Evolutionary conservation across 768 basidiomycete species (phyloP).

Genomic region (Leccinellum luteum): DNA sequence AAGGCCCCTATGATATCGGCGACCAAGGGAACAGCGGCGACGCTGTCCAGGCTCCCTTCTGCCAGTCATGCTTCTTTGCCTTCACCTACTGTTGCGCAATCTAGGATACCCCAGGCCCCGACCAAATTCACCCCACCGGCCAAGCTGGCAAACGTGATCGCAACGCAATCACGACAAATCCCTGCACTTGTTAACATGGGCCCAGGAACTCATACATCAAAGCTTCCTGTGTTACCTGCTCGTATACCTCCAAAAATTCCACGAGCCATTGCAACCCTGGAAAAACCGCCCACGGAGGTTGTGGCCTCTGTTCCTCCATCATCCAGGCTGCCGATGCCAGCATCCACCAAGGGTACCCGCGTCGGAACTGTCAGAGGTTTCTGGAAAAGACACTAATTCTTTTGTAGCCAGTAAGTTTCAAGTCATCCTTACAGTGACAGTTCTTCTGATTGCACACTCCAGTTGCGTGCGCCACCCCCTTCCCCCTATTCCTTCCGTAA

Average conservation of each 20-base stretch:
- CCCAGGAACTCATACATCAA: conserved; percentile 15
- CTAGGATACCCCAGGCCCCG: conserved; percentile 23
- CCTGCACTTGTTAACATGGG: neutral
- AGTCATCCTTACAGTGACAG: neutral
- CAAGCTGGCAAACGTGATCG: conserved; percentile 30
- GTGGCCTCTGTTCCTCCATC: neutral
- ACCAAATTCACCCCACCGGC: conserved; percentile 29
- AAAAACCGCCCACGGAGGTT: conserved; percentile 4
- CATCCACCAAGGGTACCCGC: conserved; percentile 20
- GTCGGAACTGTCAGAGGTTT: conserved; percentile 30
- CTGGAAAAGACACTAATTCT: conserved; percentile 27
- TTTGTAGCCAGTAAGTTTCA: conserved; percentile 7
- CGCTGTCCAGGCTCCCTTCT: conserved; percentile 17
- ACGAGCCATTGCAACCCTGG: conserved; percentile 2
- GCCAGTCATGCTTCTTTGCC: conserved; percentile 3
- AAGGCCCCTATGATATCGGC: conserved; percentile 13
- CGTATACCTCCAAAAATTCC: conserved; percentile 11
- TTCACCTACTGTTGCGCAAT: conserved; percentile 2
- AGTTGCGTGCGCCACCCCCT: conserved; percentile 1
- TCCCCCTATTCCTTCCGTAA: neutral
- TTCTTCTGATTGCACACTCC: neutral
- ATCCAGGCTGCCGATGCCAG: conserved; percentile 27
- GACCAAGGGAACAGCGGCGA: neutral
- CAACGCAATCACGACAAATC: conserved; percentile 19
- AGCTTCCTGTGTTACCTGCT: conserved; percentile 19